Evolutionary conservation across 306 rosid genomes (phyloP), one percentile per base, ranked within the genome.

Genomic region (Bauhinia variegata): DNA sequence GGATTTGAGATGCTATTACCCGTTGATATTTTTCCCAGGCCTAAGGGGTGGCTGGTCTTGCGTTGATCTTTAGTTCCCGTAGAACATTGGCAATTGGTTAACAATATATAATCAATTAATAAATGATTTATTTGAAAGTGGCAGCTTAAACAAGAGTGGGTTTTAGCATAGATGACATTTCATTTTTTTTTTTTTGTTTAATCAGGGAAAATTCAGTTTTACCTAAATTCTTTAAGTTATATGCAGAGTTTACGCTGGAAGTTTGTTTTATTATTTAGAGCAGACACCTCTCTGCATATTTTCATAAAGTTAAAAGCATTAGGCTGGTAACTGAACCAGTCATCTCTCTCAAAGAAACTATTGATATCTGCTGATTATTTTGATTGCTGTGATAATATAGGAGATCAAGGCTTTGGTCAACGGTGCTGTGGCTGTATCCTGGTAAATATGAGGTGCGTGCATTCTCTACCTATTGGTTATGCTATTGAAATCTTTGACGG

Each of bases 391-490:
- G 28, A 23, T 23, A 23, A 54, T 73, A 48, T 86, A 89, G 95
- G 83, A 79, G 75, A 67, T 60, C 82, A 78, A 88, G 76, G 76
- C 48, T 54, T 72, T 93, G 98, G 98, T 84, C 91, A 54, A 80
- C 88, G 1, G 66, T 63, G 67, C 70, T 93, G 68, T 89, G 95
- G 98, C 97, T 93, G 72, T 93, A 93, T 85, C 97, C 98, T 65
- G 98, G 98, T 62, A 80, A 68, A 17, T 93, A 89, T 50, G 99
- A 93, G 99, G 97, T 93, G 48, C 32, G 90, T 65, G 64, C 58
- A 79, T 74, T 76, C 70, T 69, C 80, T 50, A 9, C 63, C 60
- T 38, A 23, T 33, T 39, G 49, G 8, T 59, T 56, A 32, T 48
- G 55, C 51, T 52, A 19, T 64, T 48, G 57, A 60, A 32, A 32